Evolutionary conservation across 331 rosid species (phyloP).

Genomic region (Acacia concinna): DNA sequence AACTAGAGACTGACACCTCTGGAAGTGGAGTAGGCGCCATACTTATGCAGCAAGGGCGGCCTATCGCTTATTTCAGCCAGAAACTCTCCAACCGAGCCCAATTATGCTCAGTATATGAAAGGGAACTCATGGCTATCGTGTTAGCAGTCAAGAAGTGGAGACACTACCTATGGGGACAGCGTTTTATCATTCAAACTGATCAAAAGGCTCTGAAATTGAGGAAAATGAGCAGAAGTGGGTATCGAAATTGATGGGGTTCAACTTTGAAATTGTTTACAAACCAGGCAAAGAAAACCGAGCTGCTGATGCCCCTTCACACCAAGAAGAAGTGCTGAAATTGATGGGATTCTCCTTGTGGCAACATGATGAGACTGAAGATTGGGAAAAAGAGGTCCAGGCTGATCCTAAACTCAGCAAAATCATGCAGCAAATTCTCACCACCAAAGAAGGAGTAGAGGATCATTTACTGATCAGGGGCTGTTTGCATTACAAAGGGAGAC

Average conservation of each 20-base stretch:
- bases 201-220: neutral
- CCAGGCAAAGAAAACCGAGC: neutral
- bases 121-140: neutral
- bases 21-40: no score
- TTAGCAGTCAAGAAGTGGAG: no score
- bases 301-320: fast-evolving
- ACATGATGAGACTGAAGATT: fast-evolving
- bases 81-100: no score
- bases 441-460: fast-evolving
- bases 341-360: neutral
- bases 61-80: no score
- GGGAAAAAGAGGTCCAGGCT: neutral
- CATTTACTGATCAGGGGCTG: fast-evolving
- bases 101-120: no score
- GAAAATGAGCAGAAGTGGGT: neutral
- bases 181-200: no score
- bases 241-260: neutral
- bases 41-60: no score
- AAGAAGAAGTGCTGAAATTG: fast-evolving
- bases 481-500: neutral
- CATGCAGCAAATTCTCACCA: fast-evolving
- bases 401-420: fast-evolving
- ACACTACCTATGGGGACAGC: no score
- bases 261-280: no score
- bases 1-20: no score